A percentile compares a stretch with the other conserved stretches of the same genome.
Evolutionary conservation across 2,329 filamentous ascomycete genomes (phyloP).

Genomic region (Xylariomycetidae sp.): DNA sequence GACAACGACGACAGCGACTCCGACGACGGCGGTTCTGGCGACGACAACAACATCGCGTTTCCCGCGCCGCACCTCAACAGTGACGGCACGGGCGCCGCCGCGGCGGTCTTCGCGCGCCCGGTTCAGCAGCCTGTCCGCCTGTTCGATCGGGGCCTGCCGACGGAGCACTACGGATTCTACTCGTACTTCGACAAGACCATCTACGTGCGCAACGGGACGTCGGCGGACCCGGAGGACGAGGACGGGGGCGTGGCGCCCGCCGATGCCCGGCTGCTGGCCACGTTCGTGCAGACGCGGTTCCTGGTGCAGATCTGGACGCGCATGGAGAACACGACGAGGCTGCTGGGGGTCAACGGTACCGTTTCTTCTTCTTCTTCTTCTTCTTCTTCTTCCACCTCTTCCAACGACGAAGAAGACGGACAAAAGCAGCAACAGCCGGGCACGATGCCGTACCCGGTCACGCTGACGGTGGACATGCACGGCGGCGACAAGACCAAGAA

Average conservation of each 20-base stretch:
- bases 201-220: slow-evolving; percentile 52
- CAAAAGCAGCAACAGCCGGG: slow-evolving; percentile 44
- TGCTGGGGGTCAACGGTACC: slow-evolving; percentile 26
- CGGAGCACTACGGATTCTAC: slow-evolving; percentile 93
- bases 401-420: no score
- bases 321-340: slow-evolving; percentile 36
- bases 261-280: slow-evolving; percentile 52
- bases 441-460: slow-evolving; percentile 61
- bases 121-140: slow-evolving; percentile 75
- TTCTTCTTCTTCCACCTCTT: no score
- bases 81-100: slow-evolving; percentile 69
- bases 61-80: slow-evolving; percentile 58
- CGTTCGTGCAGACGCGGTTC: slow-evolving; percentile 57
- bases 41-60: slow-evolving; percentile 50
- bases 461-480: slow-evolving; percentile 57
- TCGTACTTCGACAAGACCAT: slow-evolving; percentile 85
- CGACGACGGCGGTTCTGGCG: slow-evolving; percentile 17
- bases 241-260: slow-evolving; percentile 50
- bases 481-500: slow-evolving; percentile 52
- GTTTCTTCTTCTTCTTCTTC: no score
- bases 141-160: slow-evolving; percentile 73
- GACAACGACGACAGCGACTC: background rate
- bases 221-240: slow-evolving; percentile 38
- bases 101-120: slow-evolving; percentile 66
- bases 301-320: slow-evolving; percentile 64